phyloP scores from a whole-genome alignment of 768 basidiomycete genomes.

The Pisolithus tinctorius region DNA sequence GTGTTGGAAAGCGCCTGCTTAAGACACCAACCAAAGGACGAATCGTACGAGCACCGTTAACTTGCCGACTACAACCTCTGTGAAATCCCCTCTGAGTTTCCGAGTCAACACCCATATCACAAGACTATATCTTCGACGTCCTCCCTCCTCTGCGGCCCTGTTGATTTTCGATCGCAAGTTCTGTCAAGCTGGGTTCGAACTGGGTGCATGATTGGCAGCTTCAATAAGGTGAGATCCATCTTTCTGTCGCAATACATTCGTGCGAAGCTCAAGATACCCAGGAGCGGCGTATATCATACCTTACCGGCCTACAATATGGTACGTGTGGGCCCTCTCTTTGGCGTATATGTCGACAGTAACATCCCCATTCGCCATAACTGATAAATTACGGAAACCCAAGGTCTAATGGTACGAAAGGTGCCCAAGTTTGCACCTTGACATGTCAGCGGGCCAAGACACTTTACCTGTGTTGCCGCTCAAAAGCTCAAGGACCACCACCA shows the following conservation, averaged over 20 bases:
- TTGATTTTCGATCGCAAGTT: slow-evolving; percentile 91
- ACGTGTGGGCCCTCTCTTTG: slow-evolving; percentile 5
- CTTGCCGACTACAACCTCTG: slow-evolving; percentile 72
- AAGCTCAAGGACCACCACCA: slow-evolving; percentile 75
- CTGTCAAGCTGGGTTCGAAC: slow-evolving; percentile 35
- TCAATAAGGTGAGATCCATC: slow-evolving; percentile 66
- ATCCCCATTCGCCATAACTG: slow-evolving; percentile 34
- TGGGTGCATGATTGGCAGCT: slow-evolving; percentile 21
- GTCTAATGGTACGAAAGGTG: slow-evolving; percentile 38
- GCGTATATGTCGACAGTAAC: neutral
- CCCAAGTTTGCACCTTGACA: no score
- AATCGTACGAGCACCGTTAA: slow-evolving; percentile 82
- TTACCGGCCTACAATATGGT: slow-evolving; percentile 60
- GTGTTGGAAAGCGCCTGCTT: neutral
- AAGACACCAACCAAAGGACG: slow-evolving; percentile 51
- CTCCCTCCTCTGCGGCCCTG: slow-evolving; percentile 80
- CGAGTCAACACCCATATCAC: slow-evolving; percentile 55
- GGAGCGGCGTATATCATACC: slow-evolving; percentile 75
- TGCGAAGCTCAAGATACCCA: slow-evolving; percentile 72
- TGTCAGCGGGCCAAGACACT: slow-evolving; percentile 56
- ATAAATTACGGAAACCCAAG: slow-evolving; percentile 45
- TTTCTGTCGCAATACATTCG: slow-evolving; percentile 86
- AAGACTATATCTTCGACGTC: slow-evolving; percentile 82
- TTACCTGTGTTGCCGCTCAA: slow-evolving; percentile 90
- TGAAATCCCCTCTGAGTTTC: slow-evolving; percentile 86